Conservation (phyloP, 1,139 yeast genomes). For the Zygoascus sp. region DNA sequence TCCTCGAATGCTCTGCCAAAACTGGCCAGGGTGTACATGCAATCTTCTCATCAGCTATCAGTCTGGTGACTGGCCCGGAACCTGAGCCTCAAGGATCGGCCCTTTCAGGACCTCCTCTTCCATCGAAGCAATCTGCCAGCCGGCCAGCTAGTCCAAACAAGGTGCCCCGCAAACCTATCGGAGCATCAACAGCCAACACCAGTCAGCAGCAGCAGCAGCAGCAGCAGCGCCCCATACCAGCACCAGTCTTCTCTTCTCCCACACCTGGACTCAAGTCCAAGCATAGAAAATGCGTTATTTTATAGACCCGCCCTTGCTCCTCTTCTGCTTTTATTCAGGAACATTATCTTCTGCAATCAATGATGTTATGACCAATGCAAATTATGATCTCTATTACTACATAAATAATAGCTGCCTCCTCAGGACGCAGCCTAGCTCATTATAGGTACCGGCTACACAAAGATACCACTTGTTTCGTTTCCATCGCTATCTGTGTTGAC, state of each 20-base stretch:
- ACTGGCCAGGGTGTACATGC: conserved; percentile 59
- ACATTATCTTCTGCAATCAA: conserved; percentile 2
- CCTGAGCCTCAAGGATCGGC: neutral
- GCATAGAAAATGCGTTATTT: neutral
- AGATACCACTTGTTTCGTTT: too few relatives aligned
- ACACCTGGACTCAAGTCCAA: neutral
- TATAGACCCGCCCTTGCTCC: neutral
- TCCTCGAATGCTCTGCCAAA: conserved; percentile 95
- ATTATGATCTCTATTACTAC: neutral
- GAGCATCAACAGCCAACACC: too few relatives aligned
- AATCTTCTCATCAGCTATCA: conserved; percentile 50
- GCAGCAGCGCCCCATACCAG: neutral
- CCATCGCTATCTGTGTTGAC: too few relatives aligned
- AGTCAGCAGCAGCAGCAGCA: too few relatives aligned
- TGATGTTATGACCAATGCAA: conserved; percentile 3
- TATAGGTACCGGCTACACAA: too few relatives aligned
- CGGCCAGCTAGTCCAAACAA: neutral
- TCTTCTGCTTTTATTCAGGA: neutral
- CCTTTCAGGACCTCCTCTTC: neutral
- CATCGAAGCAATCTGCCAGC: neutral
- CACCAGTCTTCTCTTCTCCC: neutral
- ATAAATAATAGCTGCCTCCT: too few relatives aligned
- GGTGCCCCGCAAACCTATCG: neutral
- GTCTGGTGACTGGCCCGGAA: conserved; percentile 22
- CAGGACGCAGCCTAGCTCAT: too few relatives aligned